A percentile compares a stretch with the other conserved stretches of the same genome.
These are phyloP conservation scores for Fragosphaeria purpurea DNA, from an alignment of 2,329 filamentous ascomycete species.

Conservation along the genomic window DNA sequence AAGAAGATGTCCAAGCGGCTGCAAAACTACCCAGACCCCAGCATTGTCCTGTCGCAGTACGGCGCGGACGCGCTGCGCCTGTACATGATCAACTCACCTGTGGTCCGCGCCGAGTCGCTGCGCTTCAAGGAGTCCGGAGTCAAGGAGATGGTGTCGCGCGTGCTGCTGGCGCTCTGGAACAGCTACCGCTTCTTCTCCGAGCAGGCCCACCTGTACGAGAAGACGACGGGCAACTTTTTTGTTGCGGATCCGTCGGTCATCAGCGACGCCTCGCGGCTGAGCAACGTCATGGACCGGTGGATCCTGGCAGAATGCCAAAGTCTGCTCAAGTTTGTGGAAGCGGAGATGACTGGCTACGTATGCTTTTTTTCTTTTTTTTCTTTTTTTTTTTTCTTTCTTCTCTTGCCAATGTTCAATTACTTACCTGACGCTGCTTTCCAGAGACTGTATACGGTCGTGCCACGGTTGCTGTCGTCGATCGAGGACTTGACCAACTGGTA, in stretches of 20 bases:
- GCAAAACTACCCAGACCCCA: constrained; percentile 91
- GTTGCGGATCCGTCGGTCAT: constrained; percentile 59
- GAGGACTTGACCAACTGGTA: constrained; percentile 91
- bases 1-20: constrained; percentile 98
- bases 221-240: constrained; percentile 68
- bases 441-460: constrained; percentile 80
- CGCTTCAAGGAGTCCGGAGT: constrained; percentile 88
- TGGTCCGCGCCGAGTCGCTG: constrained; percentile 82
- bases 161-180: constrained; percentile 87
- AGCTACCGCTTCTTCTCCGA: constrained; percentile 94
- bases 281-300: constrained; percentile 94
- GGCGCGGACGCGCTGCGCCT: constrained; percentile 86
- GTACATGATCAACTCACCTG: constrained; percentile 95
- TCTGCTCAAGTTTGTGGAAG: constrained; percentile 80
- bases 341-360: constrained; percentile 58
- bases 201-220: constrained; percentile 77
- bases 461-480: constrained; percentile 70
- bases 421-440: constrained; percentile 3
- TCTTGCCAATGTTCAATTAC: background rate
- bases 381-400: background rate
- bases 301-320: constrained; percentile 89
- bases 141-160: constrained; percentile 89
- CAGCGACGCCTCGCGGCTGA: constrained; percentile 20
- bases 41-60: constrained; percentile 73
- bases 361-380: background rate